Percentiles rank a stretch among this genome's conserved stretches.
Evolutionary conservation across 305 asterid genomes (phyloP).

Genomic region (Plantago rigida): DNA sequence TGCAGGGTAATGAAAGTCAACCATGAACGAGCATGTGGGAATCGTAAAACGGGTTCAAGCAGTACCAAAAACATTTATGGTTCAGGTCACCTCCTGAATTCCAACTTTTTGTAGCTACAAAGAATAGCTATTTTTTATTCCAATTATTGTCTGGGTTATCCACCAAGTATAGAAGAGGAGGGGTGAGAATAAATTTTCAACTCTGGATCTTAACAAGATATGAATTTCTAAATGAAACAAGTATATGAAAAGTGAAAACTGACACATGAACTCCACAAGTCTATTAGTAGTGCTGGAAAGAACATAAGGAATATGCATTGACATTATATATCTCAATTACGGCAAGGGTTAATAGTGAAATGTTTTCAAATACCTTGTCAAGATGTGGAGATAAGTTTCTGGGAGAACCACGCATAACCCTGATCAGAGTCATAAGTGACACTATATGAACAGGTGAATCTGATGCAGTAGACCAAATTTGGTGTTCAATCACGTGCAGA

Average conservation of each 20-base stretch:
- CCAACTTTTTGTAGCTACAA: too few species aligned
- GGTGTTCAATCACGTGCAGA: slow-evolving; percentile 79
- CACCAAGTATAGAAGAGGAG: too few species aligned
- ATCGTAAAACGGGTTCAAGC: too few species aligned
- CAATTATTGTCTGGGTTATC: too few species aligned
- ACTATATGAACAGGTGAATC: slow-evolving; percentile 93
- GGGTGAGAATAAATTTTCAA: too few species aligned
- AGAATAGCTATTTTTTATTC: too few species aligned
- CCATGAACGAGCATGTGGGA: too few species aligned
- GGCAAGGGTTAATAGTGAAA: slow-evolving; percentile 18
- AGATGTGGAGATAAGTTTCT: slow-evolving; percentile 76
- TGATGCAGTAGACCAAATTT: slow-evolving; percentile 98
- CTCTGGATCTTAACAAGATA: too few species aligned
- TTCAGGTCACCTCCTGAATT: too few species aligned
- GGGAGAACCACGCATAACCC: slow-evolving; percentile 84
- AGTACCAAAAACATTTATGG: too few species aligned
- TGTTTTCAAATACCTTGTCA: slow-evolving; percentile 73
- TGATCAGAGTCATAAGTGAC: slow-evolving; percentile 72
- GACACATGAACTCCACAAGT: neutral
- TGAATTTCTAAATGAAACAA: neutral
- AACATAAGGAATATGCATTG: slow-evolving; percentile 12
- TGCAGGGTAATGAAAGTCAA: too few species aligned
- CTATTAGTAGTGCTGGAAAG: slow-evolving; percentile 6
- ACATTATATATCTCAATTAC: slow-evolving; percentile 10
- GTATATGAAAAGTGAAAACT: neutral